Percentiles rank a stretch among this genome's conserved stretches.
These are phyloP conservation scores for Leishmania guyanensis DNA, from an alignment of 208 protist genomes.

Conservation along the genomic window DNA sequence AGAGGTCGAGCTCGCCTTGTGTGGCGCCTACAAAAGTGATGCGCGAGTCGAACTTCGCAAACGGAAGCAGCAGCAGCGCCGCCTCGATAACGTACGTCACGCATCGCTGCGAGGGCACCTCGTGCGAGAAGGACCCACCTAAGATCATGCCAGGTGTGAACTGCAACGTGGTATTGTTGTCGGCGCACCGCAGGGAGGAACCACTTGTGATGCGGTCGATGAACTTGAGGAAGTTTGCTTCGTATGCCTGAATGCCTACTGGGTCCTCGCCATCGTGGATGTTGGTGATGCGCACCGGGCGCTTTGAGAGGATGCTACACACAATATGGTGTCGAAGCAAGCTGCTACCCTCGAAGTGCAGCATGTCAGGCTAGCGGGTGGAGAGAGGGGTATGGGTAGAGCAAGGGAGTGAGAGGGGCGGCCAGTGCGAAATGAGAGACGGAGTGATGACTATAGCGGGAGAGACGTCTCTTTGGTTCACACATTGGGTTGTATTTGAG, in stretches of 20 bases:
- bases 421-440: not conserved
- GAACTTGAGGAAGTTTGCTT: slow-evolving; percentile 94
- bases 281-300: slow-evolving; percentile 65
- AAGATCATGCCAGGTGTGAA: slow-evolving; percentile 93
- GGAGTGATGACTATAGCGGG: not conserved
- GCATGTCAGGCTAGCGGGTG: slow-evolving; percentile 34
- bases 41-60: slow-evolving; percentile 88
- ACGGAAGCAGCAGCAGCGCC: slow-evolving; percentile 86
- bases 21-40: slow-evolving; percentile 89
- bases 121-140: slow-evolving; percentile 88
- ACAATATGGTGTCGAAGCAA: slow-evolving; percentile 89
- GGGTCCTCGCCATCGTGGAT: slow-evolving; percentile 77
- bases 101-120: slow-evolving; percentile 73
- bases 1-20: slow-evolving; percentile 84
- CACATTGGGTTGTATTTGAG: not conserved
- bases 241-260: slow-evolving; percentile 69
- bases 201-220: slow-evolving; percentile 91
- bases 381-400: not conserved
- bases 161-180: slow-evolving; percentile 76
- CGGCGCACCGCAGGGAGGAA: slow-evolving; percentile 68
- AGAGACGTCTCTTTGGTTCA: not conserved
- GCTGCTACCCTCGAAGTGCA: slow-evolving; percentile 84
- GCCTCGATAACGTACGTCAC: slow-evolving; percentile 90
- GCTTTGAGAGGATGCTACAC: slow-evolving; percentile 82
- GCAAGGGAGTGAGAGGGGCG: not conserved